Percentiles rank a stretch among this genome's conserved stretches.
phyloP scores from a whole-genome alignment of 1,284 basidiomycete genomes.

The Afroboletus lepidellus region DNA sequence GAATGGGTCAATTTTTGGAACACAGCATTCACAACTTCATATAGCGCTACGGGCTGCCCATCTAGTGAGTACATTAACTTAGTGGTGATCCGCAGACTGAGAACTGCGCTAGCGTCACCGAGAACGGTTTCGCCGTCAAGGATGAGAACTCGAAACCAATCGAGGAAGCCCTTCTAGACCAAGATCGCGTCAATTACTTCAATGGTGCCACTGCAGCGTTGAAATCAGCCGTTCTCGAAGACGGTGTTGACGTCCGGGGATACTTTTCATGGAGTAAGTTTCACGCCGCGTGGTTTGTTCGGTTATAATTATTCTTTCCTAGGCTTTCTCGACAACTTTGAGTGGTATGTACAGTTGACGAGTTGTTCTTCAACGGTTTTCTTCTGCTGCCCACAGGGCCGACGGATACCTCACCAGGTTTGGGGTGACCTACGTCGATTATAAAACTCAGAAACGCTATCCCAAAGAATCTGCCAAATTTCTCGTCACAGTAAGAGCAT shows the following conservation, averaged over 20 bases:
- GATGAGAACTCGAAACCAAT: constrained; percentile 50
- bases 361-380: not conserved
- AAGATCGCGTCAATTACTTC: constrained; percentile 69
- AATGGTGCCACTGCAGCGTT: constrained; percentile 60
- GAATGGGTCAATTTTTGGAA: constrained; percentile 9
- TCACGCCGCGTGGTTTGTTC: not conserved
- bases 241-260: constrained; percentile 61
- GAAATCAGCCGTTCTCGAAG: constrained; percentile 56
- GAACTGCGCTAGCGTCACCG: constrained; percentile 48
- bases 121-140: constrained; percentile 74
- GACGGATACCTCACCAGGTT: constrained; percentile 66
- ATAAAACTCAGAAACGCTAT: constrained; percentile 64
- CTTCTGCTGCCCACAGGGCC: constrained; percentile 39
- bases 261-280: constrained; percentile 72
- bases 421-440: constrained; percentile 67
- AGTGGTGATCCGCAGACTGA: not conserved
- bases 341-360: constrained; percentile 45
- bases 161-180: constrained; percentile 61
- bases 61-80: constrained; percentile 46
- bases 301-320: constrained; percentile 8
- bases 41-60: constrained; percentile 63
- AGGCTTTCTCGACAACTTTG: constrained; percentile 74
- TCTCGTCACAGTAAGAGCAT: constrained; percentile 39
- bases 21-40: constrained; percentile 11
- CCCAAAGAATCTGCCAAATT: constrained; percentile 68